Percentiles rank a stretch among this genome's conserved stretches.
These are phyloP conservation scores for Logfia minima DNA, from an alignment of 129 eudicot genomes.

Conservation along the genomic window DNA sequence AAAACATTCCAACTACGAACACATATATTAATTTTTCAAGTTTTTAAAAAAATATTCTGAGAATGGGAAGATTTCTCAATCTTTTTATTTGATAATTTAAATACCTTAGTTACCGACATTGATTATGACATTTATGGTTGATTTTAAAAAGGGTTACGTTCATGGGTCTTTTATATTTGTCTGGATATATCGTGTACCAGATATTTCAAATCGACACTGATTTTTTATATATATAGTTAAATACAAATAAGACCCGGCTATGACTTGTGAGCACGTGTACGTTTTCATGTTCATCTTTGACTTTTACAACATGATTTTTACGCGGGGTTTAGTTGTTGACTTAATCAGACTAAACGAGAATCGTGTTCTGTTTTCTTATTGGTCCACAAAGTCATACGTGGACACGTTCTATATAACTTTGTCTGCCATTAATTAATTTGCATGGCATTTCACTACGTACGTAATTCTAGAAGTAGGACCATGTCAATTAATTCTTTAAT, in stretches of 20 bases:
- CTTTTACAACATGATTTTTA: not conserved
- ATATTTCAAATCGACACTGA: no score
- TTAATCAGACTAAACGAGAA: not conserved
- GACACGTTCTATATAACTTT: not conserved
- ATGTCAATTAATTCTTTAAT: not conserved
- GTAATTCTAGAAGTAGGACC: slow-evolving; percentile 3
- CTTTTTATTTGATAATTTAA: no score
- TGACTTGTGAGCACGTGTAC: not conserved
- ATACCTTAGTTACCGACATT: no score
- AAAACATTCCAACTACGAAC: no score
- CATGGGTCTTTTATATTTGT: no score
- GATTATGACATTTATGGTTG: no score
- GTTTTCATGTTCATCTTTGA: slow-evolving; percentile 5
- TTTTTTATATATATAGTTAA: no score
- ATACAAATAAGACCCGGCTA: not conserved
- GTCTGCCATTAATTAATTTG: not conserved
- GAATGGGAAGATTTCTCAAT: no score
- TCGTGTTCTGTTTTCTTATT: slow-evolving; percentile 7
- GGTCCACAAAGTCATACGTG: not conserved
- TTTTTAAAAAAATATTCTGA: no score
- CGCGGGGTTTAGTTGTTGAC: slow-evolving; percentile 28
- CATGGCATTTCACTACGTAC: not conserved
- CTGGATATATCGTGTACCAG: no score
- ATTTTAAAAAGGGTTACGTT: no score
- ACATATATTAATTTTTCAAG: no score